phyloP scores from a whole-genome alignment of 768 basidiomycete genomes.

The Antrodiella citrinella region DNA sequence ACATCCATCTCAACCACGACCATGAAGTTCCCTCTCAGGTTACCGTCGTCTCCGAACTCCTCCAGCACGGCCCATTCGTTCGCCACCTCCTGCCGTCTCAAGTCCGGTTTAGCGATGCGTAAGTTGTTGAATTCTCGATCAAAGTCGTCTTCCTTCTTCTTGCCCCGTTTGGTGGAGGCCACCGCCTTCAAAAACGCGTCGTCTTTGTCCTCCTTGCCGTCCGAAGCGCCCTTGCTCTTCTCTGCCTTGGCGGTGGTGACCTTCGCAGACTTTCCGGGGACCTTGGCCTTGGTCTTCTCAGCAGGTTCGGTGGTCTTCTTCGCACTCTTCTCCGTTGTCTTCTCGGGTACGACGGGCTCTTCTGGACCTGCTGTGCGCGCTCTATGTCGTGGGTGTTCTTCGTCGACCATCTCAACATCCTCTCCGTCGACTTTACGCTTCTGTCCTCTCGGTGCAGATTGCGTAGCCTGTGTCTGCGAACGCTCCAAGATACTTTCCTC shows the following conservation, averaged over 20 bases:
- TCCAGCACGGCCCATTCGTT: conserved; percentile 53
- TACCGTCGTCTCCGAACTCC: conserved; percentile 56
- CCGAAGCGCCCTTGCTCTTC: conserved; percentile 23
- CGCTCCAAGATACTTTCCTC: conserved; percentile 36
- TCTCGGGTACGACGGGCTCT: background rate
- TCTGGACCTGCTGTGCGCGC: conserved; percentile 31
- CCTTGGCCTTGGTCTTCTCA: conserved; percentile 3
- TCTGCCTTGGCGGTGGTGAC: conserved; percentile 5
- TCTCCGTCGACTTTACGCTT: conserved; percentile 29
- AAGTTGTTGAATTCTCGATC: conserved; percentile 77
- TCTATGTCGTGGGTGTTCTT: conserved; percentile 25
- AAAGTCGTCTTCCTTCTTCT: conserved; percentile 59
- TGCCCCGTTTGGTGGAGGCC: conserved; percentile 63
- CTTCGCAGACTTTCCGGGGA: background rate
- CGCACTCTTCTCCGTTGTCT: background rate
- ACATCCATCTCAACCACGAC: conserved; percentile 62
- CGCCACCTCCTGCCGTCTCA: conserved; percentile 38
- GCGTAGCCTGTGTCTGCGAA: background rate
- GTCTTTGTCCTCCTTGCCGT: conserved; percentile 58
- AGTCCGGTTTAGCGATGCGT: conserved; percentile 58
- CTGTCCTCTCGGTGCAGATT: conserved; percentile 27
- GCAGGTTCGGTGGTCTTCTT: conserved; percentile 7
- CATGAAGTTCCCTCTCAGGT: conserved; percentile 73
- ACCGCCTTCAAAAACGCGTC: conserved; percentile 62
- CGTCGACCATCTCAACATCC: conserved; percentile 32